Evolutionary conservation across 257 asterid species (phyloP).

Genomic region (Salvia splendens): DNA sequence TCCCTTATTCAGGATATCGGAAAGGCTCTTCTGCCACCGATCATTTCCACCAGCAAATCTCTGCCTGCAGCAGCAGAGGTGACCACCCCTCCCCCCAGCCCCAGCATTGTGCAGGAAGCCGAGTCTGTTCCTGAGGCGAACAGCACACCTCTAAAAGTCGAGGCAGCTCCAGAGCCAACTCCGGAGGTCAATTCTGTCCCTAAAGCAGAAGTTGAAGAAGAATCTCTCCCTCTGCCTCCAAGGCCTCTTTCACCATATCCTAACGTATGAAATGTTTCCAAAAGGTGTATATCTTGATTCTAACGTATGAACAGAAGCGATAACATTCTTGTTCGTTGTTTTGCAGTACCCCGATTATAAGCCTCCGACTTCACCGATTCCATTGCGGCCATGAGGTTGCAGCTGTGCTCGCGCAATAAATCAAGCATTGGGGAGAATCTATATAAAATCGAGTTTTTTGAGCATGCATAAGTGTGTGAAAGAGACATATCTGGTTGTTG

Average conservation of each 20-base stretch:
- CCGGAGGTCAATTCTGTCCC: constrained; percentile 63
- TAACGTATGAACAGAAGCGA: background rate
- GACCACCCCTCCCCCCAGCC: constrained; percentile 14
- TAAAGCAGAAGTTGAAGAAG: constrained; percentile 50
- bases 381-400: constrained; percentile 67
- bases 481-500: background rate
- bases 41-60: constrained; percentile 49
- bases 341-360: constrained; percentile 93
- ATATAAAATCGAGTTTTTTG: constrained; percentile 32
- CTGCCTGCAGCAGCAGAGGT: constrained; percentile 65
- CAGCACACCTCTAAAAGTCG: constrained; percentile 42
- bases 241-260: constrained; percentile 90
- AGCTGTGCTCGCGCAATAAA: background rate
- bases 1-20: constrained; percentile 66
- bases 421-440: constrained; percentile 5
- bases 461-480: constrained; percentile 19
- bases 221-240: constrained; percentile 47
- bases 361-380: constrained; percentile 96
- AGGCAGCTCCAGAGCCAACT: constrained; percentile 45
- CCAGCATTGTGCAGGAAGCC: constrained; percentile 35
- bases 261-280: constrained; percentile 43
- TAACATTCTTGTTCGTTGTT: background rate
- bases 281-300: background rate
- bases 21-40: constrained; percentile 74
- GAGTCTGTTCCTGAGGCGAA: constrained; percentile 44